Conservation (phyloP, 306 rosid genomes). For the Casuarina equisetifolia region DNA sequence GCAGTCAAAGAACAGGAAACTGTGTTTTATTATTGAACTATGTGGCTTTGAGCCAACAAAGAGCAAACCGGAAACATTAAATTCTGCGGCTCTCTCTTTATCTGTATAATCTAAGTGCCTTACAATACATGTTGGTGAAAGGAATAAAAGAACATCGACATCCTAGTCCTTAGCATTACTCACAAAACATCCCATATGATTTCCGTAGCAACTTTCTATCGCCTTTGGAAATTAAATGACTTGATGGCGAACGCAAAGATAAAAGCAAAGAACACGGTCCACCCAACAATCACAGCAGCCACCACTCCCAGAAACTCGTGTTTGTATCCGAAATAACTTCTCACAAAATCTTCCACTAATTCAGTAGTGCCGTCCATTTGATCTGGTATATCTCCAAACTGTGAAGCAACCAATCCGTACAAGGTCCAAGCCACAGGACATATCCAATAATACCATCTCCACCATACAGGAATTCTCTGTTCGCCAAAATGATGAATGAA, state of each 20-base stretch:
- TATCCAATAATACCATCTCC: conserved; percentile 78
- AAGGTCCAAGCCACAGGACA: conserved; percentile 72
- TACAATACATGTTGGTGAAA: background rate
- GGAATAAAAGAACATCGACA: background rate
- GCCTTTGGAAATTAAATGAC: conserved; percentile 40
- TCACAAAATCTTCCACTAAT: conserved; percentile 29
- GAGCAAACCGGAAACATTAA: no score
- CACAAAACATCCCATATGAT: background rate
- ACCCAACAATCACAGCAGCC: conserved; percentile 26
- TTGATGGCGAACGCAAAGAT: conserved; percentile 41
- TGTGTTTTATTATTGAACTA: no score
- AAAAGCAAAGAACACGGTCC: conserved; percentile 34
- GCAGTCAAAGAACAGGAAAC: no score
- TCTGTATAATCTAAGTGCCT: no score
- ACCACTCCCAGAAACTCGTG: conserved; percentile 42
- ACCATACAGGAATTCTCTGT: conserved; percentile 75
- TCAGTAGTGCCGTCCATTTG: background rate
- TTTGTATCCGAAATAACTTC: conserved; percentile 32
- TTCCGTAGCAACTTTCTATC: conserved; percentile 14
- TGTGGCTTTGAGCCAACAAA: no score
- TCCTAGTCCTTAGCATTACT: background rate
- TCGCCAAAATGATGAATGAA: background rate
- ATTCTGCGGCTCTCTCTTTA: no score
- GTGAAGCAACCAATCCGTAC: conserved; percentile 62
- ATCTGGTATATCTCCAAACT: conserved; percentile 41